Base-by-base conservation (phyloP, 805 yeast species). In the Soucietia sequanensis region DNA sequence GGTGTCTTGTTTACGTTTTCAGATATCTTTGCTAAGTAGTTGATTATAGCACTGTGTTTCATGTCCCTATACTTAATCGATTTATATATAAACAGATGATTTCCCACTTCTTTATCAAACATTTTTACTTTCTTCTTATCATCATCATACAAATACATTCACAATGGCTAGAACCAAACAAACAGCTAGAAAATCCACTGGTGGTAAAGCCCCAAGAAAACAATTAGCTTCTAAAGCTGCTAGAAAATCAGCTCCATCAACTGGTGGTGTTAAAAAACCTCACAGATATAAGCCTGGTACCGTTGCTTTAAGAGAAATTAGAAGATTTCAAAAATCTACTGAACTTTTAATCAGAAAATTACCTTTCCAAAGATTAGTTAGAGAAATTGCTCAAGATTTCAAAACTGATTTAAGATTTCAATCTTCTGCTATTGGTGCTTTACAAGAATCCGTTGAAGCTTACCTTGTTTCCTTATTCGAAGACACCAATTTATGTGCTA, bases 211-310 rank as follows among this genome's bases (percentile, higher is more conserved):
- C 43, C 72, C 72, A 51, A 66, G 72, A 66, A 66, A 66, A 57
- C 72, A 66, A 54, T 64, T 66, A 54, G 72, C 72, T 48, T 66
- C 72, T 42, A 66, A 66, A 61, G 72, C 72, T 44, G 72, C 72
- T 46, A 64, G 72, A 63, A 66, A 66, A 54, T 66, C 72, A 33
- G 72, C 72, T 40, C 72, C 72, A 53, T 61, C 65, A 38, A 55
- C 68, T 38, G 72, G 72, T 39, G 72, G 72, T 61, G 72, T 66
- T 48, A 65, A 65, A 63, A 66, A 66, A 58, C 72, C 72, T 31
- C 72, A 66, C 69, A 65, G 72, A 65, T 66, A 65, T 60, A 66
- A 66, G 65, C 72, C 72, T 46, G 72, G 72, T 65, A 66, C 72
- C 54, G 72, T 66, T 41, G 72, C 72, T 46, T 65, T 66, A 60